A percentile compares a stretch with the other conserved stretches of the same genome.
Evolutionary conservation across 2,329 filamentous ascomycete species (phyloP).

Genomic region (Aspergillus ochraceus): DNA sequence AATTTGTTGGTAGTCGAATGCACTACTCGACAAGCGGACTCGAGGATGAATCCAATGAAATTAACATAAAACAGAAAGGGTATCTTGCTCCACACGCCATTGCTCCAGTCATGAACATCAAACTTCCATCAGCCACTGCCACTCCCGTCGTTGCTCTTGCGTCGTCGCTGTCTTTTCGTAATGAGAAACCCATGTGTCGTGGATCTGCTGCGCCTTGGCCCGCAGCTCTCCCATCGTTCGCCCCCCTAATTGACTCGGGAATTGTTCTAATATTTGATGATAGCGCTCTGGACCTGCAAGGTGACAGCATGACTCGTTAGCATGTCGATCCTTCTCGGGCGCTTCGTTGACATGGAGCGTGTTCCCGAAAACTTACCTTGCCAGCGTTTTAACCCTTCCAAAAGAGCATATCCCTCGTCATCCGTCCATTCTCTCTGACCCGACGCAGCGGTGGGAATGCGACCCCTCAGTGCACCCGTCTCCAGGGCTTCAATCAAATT

Average conservation of each 20-base stretch:
- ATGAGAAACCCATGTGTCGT: slow-evolving; percentile 6
- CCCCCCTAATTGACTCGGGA: slow-evolving; percentile 8
- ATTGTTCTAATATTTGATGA: slow-evolving; percentile 22
- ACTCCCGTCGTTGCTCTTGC: slow-evolving; percentile 17
- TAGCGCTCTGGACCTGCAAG: slow-evolving; percentile 24
- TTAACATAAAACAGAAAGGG: not conserved
- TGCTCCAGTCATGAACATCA: not conserved
- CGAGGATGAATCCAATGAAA: not conserved
- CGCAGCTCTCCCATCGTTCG: slow-evolving; percentile 20
- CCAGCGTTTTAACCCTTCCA: slow-evolving; percentile 25
- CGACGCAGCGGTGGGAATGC: too few relatives aligned
- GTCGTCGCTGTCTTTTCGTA: slow-evolving; percentile 14
- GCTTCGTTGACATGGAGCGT: not conserved
- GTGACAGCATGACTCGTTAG: not conserved
- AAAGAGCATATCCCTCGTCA: slow-evolving; percentile 22
- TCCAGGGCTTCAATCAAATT: slow-evolving; percentile 14
- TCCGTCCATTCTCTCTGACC: slow-evolving; percentile 21
- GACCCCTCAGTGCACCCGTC: not conserved
- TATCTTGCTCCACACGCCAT: slow-evolving; percentile 1
- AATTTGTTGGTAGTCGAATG: too few relatives aligned
- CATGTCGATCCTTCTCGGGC: not conserved
- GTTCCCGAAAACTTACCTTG: slow-evolving; percentile 14
- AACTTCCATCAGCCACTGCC: slow-evolving; percentile 25
- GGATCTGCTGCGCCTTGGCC: slow-evolving; percentile 17
- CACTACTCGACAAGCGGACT: not conserved